phyloP scores from a whole-genome alignment of 129 eudicot genomes.

The Tanacetum coccineum region DNA sequence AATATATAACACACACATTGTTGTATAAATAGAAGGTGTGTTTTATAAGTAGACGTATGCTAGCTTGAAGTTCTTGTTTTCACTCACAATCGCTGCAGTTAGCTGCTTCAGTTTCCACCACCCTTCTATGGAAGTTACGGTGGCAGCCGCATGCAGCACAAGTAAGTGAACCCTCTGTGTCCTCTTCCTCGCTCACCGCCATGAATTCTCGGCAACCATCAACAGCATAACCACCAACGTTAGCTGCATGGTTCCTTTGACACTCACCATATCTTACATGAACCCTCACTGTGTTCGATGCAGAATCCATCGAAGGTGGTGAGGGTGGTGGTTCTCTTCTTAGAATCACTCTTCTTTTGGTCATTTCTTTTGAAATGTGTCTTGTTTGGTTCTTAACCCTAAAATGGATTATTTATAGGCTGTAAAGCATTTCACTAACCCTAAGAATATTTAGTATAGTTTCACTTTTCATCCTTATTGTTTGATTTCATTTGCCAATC shows the following conservation, averaged over 20 bases:
- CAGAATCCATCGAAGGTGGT: slow-evolving; percentile 12
- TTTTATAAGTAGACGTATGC: slow-evolving; percentile 14
- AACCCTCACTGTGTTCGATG: slow-evolving; percentile 39
- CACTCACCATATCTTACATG: slow-evolving; percentile 75
- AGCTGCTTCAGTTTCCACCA: slow-evolving; percentile 50
- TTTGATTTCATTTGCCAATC: slow-evolving; percentile 14
- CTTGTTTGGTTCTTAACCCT: slow-evolving; percentile 48
- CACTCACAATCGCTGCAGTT: slow-evolving; percentile 30
- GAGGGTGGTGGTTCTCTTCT: slow-evolving; percentile 32
- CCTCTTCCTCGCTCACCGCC: slow-evolving; percentile 50
- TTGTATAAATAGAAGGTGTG: slow-evolving; percentile 31
- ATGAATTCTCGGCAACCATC: slow-evolving; percentile 89
- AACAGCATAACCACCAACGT: slow-evolving; percentile 72
- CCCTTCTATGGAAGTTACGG: slow-evolving; percentile 77
- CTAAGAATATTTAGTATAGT: slow-evolving; percentile 21
- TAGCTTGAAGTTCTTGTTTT: slow-evolving; percentile 12
- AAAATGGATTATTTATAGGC: slow-evolving; percentile 50
- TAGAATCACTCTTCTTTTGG: slow-evolving; percentile 43
- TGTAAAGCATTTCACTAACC: slow-evolving; percentile 30
- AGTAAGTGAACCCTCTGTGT: slow-evolving; percentile 45
- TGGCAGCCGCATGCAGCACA: slow-evolving; percentile 93
- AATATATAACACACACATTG: slow-evolving; percentile 28
- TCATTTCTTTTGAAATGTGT: slow-evolving; percentile 35
- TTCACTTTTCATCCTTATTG: slow-evolving; percentile 34
- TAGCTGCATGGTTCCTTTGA: slow-evolving; percentile 80